Conservation (phyloP, 164 flowering plant genomes). For the Aristolochia contorta region DNA sequence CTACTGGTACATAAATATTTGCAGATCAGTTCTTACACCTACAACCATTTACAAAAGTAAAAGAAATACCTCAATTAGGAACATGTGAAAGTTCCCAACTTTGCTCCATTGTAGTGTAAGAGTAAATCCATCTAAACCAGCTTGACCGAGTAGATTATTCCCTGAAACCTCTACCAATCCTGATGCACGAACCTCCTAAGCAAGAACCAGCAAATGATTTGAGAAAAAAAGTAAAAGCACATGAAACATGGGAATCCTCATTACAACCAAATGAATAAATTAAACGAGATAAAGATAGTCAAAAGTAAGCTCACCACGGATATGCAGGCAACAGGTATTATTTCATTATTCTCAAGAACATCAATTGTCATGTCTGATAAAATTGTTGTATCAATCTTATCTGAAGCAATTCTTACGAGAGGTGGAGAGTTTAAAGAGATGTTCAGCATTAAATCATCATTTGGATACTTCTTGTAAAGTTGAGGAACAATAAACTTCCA, state of each 20-base stretch:
- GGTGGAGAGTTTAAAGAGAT: conserved; percentile 67
- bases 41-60: not conserved
- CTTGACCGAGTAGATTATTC: conserved; percentile 55
- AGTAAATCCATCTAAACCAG: conserved; percentile 52
- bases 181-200: conserved; percentile 52
- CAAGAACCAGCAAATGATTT: conserved; percentile 5
- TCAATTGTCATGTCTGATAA: conserved; percentile 59
- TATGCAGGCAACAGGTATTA: conserved; percentile 73
- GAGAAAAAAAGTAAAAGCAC: not conserved
- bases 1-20: not conserved
- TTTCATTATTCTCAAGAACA: conserved; percentile 54
- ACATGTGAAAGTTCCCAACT: conserved; percentile 62
- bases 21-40: not conserved
- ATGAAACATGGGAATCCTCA: not conserved
- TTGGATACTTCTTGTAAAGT: conserved; percentile 80
- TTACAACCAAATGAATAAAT: not conserved
- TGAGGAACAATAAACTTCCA: conserved; percentile 87
- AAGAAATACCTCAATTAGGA: conserved; percentile 57
- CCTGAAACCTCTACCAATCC: conserved; percentile 40
- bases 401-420: conserved; percentile 30
- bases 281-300: not conserved
- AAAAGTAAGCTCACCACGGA: conserved; percentile 54
- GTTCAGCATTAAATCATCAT: conserved; percentile 72
- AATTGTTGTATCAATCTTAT: conserved; percentile 40
- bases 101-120: conserved; percentile 77